A percentile compares a stretch with the other conserved stretches of the same genome.
Conservation (phyloP, 1,284 basidiomycete genomes). For the Ceratorhiza oryzae-sativae region DNA sequence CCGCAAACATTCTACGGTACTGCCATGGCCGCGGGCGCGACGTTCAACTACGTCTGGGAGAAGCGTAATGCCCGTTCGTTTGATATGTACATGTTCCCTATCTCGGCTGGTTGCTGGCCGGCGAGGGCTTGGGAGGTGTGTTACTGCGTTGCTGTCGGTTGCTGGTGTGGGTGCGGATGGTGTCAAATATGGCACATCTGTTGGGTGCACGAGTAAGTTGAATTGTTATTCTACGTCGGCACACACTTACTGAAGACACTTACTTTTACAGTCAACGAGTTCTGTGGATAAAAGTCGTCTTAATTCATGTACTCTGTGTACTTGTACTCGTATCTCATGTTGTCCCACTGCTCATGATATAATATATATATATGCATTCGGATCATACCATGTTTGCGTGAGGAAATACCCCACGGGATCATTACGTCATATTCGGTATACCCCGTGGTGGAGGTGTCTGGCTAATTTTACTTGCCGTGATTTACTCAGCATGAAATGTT, state of each 20-base stretch:
- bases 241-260: not conserved
- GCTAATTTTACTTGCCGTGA: not conserved
- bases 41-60: constrained; percentile 56
- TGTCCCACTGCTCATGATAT: constrained; percentile 20
- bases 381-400: not conserved
- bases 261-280: constrained; percentile 32
- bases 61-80: constrained; percentile 55
- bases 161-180: constrained; percentile 41
- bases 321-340: constrained; percentile 17
- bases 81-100: constrained; percentile 69
- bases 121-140: constrained; percentile 73
- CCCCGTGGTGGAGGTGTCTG: not conserved
- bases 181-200: constrained; percentile 38
- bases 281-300: constrained; percentile 19
- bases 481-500: constrained; percentile 32
- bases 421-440: no score
- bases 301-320: not conserved
- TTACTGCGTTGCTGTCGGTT: constrained; percentile 59
- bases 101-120: constrained; percentile 69
- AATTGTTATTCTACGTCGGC: not conserved
- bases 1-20: constrained; percentile 59
- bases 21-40: constrained; percentile 57
- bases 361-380: not conserved
- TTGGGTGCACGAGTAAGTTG: constrained; percentile 37
- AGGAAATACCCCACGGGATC: no score